Percentiles rank a stretch among this genome's conserved stretches.
Evolutionary conservation across 2,329 filamentous ascomycete genomes (phyloP).

Genomic region (Samsoniella hepiali): DNA sequence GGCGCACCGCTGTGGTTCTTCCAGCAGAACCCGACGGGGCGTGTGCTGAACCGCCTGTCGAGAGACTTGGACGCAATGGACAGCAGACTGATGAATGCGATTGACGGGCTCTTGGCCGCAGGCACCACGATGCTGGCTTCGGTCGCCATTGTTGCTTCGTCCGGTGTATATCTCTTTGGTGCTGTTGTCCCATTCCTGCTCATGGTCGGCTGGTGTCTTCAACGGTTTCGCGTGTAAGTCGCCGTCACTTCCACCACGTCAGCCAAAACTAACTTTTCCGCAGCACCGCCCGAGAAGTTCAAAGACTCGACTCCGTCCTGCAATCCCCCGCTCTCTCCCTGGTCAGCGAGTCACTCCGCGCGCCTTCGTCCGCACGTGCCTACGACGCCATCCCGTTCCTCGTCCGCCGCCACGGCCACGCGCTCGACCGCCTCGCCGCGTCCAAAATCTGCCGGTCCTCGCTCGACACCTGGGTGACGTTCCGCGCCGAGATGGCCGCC

Average conservation of each 20-base stretch:
- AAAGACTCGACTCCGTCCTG: constrained; percentile 10
- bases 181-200: constrained; percentile 3
- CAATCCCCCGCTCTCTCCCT: constrained; percentile 7
- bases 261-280: neutral
- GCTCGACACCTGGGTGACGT: constrained; percentile 14
- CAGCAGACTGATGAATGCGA: constrained; percentile 13
- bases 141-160: constrained; percentile 7
- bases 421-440: constrained; percentile 3
- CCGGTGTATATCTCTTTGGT: neutral
- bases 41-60: constrained; percentile 12
- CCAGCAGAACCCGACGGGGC: constrained; percentile 9
- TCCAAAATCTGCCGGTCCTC: constrained; percentile 4
- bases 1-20: constrained; percentile 17
- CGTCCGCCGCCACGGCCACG: neutral
- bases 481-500: constrained; percentile 5
- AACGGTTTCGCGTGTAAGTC: constrained; percentile 9
- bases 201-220: constrained; percentile 4
- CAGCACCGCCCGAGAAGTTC: constrained; percentile 9
- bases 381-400: constrained; percentile 8
- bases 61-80: constrained; percentile 12
- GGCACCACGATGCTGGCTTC: constrained; percentile 13
- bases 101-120: neutral
- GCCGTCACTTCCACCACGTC: neutral
- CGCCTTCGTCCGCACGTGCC: neutral
- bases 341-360: constrained; percentile 1